phyloP scores from a whole-genome alignment of 495 filamentous ascomycete species.

The Daldinia grandis region DNA sequence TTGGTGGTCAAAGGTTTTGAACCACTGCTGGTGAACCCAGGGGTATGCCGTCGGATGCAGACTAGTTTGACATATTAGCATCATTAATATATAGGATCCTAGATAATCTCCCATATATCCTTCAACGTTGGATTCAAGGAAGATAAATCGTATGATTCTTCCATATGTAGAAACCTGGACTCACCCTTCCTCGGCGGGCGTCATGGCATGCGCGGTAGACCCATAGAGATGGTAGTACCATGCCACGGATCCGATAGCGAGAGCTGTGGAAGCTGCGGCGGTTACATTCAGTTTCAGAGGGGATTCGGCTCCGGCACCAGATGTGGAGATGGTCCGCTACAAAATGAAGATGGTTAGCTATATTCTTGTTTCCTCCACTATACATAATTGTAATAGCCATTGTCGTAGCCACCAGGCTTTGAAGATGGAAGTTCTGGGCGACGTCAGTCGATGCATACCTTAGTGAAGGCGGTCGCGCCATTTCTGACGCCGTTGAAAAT shows the following conservation, averaged over 20 bases:
- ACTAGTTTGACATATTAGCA: slow-evolving; percentile 59
- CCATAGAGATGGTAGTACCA: slow-evolving; percentile 98
- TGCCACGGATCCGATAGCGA: slow-evolving; percentile 85
- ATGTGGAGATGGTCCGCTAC: slow-evolving; percentile 70
- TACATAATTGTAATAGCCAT: slow-evolving; percentile 22
- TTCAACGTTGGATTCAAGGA: slow-evolving; percentile 9
- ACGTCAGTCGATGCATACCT: slow-evolving; percentile 58
- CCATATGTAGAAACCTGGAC: slow-evolving; percentile 47
- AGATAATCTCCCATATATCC: slow-evolving; percentile 16
- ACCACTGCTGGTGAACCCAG: slow-evolving; percentile 90
- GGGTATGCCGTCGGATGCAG: slow-evolving; percentile 92
- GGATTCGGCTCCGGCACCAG: slow-evolving; percentile 66
- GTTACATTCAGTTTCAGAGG: slow-evolving; percentile 77
- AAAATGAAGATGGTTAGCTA: slow-evolving; percentile 43
- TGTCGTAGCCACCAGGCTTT: slow-evolving; percentile 9
- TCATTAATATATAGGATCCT: slow-evolving; percentile 29
- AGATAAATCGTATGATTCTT: neutral
- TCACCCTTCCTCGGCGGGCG: slow-evolving; percentile 97
- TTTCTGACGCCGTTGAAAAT: slow-evolving; percentile 74
- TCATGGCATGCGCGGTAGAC: slow-evolving; percentile 83
- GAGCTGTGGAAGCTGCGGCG: slow-evolving; percentile 80
- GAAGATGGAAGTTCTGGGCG: slow-evolving; percentile 13
- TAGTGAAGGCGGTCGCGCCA: slow-evolving; percentile 64
- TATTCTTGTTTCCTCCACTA: slow-evolving; percentile 28
- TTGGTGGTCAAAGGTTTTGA: slow-evolving; percentile 95